Base-by-base conservation (phyloP, 140 eudicot species). In the Erigeron philadelphicus region DNA sequence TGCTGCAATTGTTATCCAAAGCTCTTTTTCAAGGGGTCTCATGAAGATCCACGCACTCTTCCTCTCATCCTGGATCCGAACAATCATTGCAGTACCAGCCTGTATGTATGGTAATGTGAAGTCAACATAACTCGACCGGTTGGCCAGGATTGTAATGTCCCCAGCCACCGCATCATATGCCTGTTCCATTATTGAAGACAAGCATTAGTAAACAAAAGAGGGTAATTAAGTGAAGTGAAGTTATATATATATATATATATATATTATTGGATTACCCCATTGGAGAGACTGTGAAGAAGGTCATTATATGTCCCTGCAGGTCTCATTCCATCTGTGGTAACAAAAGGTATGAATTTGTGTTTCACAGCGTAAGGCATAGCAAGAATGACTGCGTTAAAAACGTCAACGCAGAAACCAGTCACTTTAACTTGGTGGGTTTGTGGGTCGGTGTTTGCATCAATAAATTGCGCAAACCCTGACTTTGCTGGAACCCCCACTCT, bases 31-130 rank as follows among this genome's bases (percentile, higher is more conserved):
- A 4, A 31, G 38, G 38, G 38, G 38, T 31, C 38, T 31, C 77
- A 73, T 46, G 73, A 84, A 84, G 25, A 76, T 63, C 91, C 87
- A 82, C 5, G 61, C 55, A 16, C 69, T 72, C 61, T 67, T 77
- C 40, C 53, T 76, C 11, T 75, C 68, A 16, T 82, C 85, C 13
- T 48, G 40, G 7, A 59, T 47, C 12, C 70, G 81, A 53, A 82
- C 88, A 17, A 85, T 49, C 79, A 75, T 64, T 25, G 78, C 52
- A 19, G 83, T 75, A 35, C 91, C 91, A 2, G 85, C 74, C 23
- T 85, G 86, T 0, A 79, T 72, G 66, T 70, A 85, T 45, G 91
- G 91, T 58, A 85, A 72, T 46, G 91, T 75, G 49, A 85, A 85
- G 44, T 83, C 78, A 0, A 82, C 87, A 15, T 44, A 74, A 11